Percentiles rank a stretch among this genome's conserved stretches.
Conservation (phyloP, 768 basidiomycete genomes). For the Aureoboletus auriporus region DNA sequence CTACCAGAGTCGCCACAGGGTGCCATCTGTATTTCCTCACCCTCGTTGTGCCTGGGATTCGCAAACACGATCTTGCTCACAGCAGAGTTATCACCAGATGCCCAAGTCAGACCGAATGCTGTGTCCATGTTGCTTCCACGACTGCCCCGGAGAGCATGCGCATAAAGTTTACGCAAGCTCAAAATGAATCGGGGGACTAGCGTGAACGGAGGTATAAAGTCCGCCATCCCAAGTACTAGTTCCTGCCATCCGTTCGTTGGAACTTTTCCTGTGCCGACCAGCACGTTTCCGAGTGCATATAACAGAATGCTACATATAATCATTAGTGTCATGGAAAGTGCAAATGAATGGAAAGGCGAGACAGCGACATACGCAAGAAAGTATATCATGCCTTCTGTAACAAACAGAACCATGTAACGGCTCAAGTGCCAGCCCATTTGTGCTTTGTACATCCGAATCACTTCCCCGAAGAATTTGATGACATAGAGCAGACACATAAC, state of each 20-base stretch:
- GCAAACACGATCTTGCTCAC: background rate
- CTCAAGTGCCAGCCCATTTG: background rate
- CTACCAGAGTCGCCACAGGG: too few species aligned
- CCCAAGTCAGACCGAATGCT: background rate
- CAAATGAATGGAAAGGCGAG: background rate
- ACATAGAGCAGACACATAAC: background rate
- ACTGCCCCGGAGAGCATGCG: background rate
- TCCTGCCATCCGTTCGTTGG: background rate
- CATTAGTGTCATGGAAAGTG: background rate
- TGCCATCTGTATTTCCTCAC: too few species aligned
- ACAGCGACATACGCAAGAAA: background rate
- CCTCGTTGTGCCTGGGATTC: too few species aligned
- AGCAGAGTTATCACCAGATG: too few species aligned
- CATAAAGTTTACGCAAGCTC: background rate
- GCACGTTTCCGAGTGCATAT: background rate
- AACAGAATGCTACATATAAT: background rate
- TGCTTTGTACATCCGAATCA: background rate
- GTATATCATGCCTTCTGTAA: background rate
- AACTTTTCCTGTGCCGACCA: background rate
- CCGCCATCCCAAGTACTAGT: background rate
- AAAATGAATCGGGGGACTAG: conserved; percentile 1
- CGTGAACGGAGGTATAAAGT: background rate
- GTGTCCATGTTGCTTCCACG: background rate
- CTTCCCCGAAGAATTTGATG: background rate
- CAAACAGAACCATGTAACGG: background rate